Conservation (phyloP, 306 rosid species). For the Betula pendula region DNA sequence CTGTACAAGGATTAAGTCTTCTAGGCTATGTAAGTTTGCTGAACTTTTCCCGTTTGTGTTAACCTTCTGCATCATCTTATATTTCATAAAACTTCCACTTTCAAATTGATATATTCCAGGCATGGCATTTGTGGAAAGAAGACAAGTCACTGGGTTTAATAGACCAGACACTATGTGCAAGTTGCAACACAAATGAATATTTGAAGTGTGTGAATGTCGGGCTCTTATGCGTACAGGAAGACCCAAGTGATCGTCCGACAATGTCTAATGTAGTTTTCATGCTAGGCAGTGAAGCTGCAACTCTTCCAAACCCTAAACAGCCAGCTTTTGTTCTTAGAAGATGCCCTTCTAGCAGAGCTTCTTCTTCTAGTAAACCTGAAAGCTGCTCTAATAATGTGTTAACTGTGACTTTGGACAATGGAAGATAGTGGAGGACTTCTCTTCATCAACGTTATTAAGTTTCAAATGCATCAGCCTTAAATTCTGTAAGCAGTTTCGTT, state of each 20-base stretch:
- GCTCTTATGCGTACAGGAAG: slow-evolving; percentile 71
- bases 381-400: slow-evolving; percentile 67
- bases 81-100: not conserved
- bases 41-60: not conserved
- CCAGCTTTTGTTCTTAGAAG: slow-evolving; percentile 64
- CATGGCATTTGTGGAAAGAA: slow-evolving; percentile 74
- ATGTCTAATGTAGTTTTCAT: slow-evolving; percentile 70
- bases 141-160: slow-evolving; percentile 53
- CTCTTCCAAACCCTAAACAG: slow-evolving; percentile 64
- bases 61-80: not conserved
- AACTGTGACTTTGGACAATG: slow-evolving; percentile 65
- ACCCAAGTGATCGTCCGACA: slow-evolving; percentile 62
- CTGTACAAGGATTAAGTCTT: slow-evolving; percentile 59
- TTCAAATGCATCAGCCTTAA: no score
- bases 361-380: slow-evolving; percentile 65
- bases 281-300: slow-evolving; percentile 61
- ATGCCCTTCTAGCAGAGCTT: slow-evolving; percentile 71
- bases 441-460: no score
- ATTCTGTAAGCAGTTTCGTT: not conserved
- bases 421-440: slow-evolving; percentile 39
- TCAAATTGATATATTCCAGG: slow-evolving; percentile 33
- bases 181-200: slow-evolving; percentile 57
- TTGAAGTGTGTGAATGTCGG: slow-evolving; percentile 58
- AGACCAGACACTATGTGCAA: slow-evolving; percentile 45
- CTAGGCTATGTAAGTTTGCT: slow-evolving; percentile 56